These are phyloP conservation scores for Boehmeria nivea DNA, from an alignment of 306 rosid species.

Conservation along the genomic window DNA sequence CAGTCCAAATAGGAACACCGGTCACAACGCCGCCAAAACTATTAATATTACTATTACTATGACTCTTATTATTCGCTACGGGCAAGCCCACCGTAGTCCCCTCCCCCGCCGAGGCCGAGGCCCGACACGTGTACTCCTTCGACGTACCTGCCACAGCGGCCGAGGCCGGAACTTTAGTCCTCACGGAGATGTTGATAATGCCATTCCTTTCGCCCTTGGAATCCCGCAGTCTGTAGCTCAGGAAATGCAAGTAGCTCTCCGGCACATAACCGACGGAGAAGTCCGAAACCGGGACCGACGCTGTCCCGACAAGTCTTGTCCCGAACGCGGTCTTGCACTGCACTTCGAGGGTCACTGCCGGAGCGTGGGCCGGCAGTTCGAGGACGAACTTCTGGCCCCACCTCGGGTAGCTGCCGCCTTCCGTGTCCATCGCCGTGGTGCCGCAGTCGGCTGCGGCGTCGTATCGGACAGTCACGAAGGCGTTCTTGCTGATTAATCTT, in stretches of 20 bases:
- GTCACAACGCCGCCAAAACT: constrained; percentile 33
- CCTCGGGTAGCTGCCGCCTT: constrained; percentile 41
- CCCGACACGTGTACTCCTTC: constrained; percentile 4
- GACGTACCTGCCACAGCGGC: neutral
- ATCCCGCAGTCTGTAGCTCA: constrained; percentile 73
- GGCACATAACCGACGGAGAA: constrained; percentile 40
- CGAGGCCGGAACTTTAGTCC: constrained; percentile 20
- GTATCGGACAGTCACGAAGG: constrained; percentile 36
- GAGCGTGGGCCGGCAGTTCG: constrained; percentile 38
- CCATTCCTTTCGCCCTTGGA: constrained; percentile 45
- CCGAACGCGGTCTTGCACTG: constrained; percentile 34
- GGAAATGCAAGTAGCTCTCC: constrained; percentile 43
- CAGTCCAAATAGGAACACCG: constrained; percentile 51
- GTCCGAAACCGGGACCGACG: constrained; percentile 45
- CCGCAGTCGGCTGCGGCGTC: neutral
- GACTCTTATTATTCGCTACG: neutral
- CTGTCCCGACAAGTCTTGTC: constrained; percentile 33
- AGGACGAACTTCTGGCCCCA: constrained; percentile 57
- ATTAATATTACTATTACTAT: too few relatives aligned
- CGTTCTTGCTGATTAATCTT: constrained; percentile 31
- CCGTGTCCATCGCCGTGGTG: constrained; percentile 25
- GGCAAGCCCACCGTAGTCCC: constrained; percentile 5
- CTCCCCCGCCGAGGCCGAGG: neutral
- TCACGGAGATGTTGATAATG: constrained; percentile 54
- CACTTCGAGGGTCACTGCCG: constrained; percentile 33